phyloP scores from a whole-genome alignment of 2,329 filamentous ascomycete species.

The Claviceps monticola region DNA sequence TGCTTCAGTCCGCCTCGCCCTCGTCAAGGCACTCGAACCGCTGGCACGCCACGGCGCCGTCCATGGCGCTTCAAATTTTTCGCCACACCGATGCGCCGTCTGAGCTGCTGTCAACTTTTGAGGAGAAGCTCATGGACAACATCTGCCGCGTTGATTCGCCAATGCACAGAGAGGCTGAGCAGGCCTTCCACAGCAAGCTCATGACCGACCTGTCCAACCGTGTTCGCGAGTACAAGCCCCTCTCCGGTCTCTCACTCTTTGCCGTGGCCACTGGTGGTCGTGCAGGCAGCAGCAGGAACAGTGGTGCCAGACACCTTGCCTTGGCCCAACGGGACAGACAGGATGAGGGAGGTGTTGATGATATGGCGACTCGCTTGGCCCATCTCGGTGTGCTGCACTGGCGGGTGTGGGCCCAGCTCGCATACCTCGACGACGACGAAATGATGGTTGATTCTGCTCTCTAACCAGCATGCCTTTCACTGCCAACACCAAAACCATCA shows the following conservation, averaged over 20 bases:
- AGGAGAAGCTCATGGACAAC: conserved; percentile 32
- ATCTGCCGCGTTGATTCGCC: conserved; percentile 29
- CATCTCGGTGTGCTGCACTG: conserved; percentile 81
- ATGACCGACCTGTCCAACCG: conserved; percentile 33
- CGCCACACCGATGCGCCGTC: conserved; percentile 38
- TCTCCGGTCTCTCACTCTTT: conserved; percentile 40
- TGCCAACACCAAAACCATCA: neutral
- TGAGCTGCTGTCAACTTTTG: conserved; percentile 32
- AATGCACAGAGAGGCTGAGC: conserved; percentile 35
- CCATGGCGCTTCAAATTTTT: conserved; percentile 44
- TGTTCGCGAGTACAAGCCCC: conserved; percentile 37
- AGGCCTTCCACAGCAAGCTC: conserved; percentile 33
- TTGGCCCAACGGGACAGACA: conserved; percentile 26
- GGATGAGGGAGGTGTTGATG: conserved; percentile 42
- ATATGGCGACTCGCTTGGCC: conserved; percentile 64
- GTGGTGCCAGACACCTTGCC: conserved; percentile 20
- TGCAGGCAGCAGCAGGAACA: conserved; percentile 22
- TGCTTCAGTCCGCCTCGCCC: conserved; percentile 37
- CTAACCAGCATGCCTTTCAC: neutral
- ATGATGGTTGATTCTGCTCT: conserved; percentile 17
- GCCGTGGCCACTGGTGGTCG: conserved; percentile 40
- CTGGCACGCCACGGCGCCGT: conserved; percentile 39
- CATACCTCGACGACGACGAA: conserved; percentile 41
- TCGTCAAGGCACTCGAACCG: conserved; percentile 28
- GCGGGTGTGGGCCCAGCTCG: conserved; percentile 70